Percentiles rank a stretch among this genome's conserved stretches.
These are phyloP conservation scores for Pythium periplocum DNA, from an alignment of 352 stramenopile genomes.

Conservation along the genomic window DNA sequence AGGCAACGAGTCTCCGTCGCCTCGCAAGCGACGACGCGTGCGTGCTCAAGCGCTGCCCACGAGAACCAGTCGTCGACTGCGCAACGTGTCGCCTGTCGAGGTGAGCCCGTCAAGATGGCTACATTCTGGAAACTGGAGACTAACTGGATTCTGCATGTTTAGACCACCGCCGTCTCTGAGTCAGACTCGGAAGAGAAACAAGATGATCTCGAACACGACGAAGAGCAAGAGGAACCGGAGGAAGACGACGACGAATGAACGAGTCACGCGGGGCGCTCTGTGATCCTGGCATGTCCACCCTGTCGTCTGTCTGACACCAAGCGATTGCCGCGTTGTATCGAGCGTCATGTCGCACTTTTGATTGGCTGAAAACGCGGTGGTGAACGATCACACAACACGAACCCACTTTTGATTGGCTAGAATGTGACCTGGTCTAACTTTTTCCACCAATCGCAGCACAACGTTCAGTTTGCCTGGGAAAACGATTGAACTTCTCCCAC, in stretches of 20 bases:
- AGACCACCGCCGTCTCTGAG: conserved; percentile 6
- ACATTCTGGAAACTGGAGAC: conserved; percentile 3
- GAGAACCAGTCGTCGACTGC: conserved; percentile 10
- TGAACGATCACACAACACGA: too few species aligned
- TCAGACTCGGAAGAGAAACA: conserved; percentile 16
- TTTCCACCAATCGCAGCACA: too few species aligned
- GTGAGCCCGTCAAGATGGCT: conserved; percentile 9
- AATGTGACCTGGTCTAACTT: too few species aligned
- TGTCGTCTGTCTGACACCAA: too few species aligned
- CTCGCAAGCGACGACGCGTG: conserved; percentile 5
- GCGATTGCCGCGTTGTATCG: too few species aligned
- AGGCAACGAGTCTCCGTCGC: conserved; percentile 3
- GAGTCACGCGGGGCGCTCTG: too few species aligned
- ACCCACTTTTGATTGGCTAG: too few species aligned
- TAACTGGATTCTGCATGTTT: conserved; percentile 1
- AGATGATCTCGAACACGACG: conserved; percentile 11
- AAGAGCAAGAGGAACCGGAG: conserved; percentile 7
- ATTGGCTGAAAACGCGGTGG: too few species aligned
- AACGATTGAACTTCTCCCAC: too few species aligned
- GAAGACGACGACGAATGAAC: conserved; percentile 5
- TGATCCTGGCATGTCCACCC: too few species aligned
- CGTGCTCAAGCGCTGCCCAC: conserved; percentile 7
- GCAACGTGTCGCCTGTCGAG: not conserved
- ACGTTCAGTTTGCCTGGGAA: too few species aligned
- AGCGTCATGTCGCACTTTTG: too few species aligned